Base-by-base conservation (phyloP, 1,284 basidiomycete species). In the Cryptococcus sp. region DNA sequence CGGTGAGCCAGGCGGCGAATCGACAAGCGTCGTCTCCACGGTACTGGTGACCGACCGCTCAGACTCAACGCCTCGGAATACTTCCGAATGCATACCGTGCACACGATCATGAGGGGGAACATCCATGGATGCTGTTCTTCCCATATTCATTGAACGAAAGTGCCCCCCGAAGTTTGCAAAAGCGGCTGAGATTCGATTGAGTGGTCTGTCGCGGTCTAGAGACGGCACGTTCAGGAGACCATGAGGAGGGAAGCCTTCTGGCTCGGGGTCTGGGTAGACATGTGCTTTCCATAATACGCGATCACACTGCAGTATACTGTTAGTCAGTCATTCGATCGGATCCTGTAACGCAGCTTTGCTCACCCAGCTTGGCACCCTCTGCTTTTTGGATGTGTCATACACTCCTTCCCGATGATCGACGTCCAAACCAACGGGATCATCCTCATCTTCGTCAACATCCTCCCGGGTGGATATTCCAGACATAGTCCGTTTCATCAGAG, bases 331-430 rank as follows among this genome's bases (percentile, higher is more conserved):
- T 34, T 7, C 29, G 13, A 2, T 7, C 29, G 13, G 5, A 34
- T 34, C 8, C 29, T 34, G 29, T 13, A 10, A 10, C 29, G 8
- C 29, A 34, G 2, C 29, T 2, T 6, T 25, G 61, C 70, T 65
- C 47, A 77, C 75, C 81, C 81, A 82, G 46, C 76, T 79, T 0
- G 81, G 81, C 1, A 82, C 79, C 20, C 81, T 68, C 65, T 81
- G 80, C 65, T 82, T 82, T 53, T 81, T 77, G 23, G 76, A 79
- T 17, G 78, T 78, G 55, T 82, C 81, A 65, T 81, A 82, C 5
- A 78, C 76, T 17, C 80, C 80, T 43, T 73, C 69, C 10, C 78
- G 57, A 38, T 63, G 64, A 64, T 79, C 78, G 46, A 66, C 57
- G 46, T 55, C 66, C 46, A 66, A 61, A 20, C 70, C 67, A 22